Base-by-base conservation (phyloP, 345 rosid species). In the Moricandia arvensis region DNA sequence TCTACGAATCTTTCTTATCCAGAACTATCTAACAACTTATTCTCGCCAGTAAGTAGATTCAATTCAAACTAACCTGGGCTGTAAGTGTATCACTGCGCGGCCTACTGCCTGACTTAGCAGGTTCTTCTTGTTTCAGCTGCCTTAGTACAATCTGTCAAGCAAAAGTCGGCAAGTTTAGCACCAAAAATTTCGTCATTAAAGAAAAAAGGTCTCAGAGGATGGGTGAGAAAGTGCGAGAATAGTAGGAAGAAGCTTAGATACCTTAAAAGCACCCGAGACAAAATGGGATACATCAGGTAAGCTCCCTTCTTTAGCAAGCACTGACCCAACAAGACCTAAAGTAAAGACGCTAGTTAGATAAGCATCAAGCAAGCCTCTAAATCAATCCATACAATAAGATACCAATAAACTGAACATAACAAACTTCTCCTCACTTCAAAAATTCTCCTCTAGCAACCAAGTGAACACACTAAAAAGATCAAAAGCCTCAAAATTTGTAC, bases 301-400 rank as follows among this genome's bases (percentile, higher is more conserved):
- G 64, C 79, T 67, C 31, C 87, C 91, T 77, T 89, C 99, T 80
- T 86, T 93, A 5, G 85, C 97, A 77, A 91, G 87, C 74, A 91
- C 85, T 0, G 98, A 93, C 69, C 98, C 98, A 74, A 86, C 80
- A 80, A 96, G 59, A 59, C 98, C 99, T 96, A 73, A 73, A 59
- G 60, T 43, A 53, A 26, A 62, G 34, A 61, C 18, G 63, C 33
- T 47, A 49, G 21, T 49, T 49, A 49, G 24, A 49, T 17, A 0
- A 75, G 63, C 41, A 68, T 2, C 5, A 24, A 51, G 10, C 67
- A 21, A 17, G 41, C 3, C 18, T 5, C 33, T 30, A 30, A 12
- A 24, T 0, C 26, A 33, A 45, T 12, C 8, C 27, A 72, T 4
- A 5, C 26, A 24, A 38, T 34, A 53, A 53, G 13, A 8, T 18